These are phyloP conservation scores for Aureoboletus auriporus DNA, from an alignment of 768 basidiomycete species.

Conservation along the genomic window DNA sequence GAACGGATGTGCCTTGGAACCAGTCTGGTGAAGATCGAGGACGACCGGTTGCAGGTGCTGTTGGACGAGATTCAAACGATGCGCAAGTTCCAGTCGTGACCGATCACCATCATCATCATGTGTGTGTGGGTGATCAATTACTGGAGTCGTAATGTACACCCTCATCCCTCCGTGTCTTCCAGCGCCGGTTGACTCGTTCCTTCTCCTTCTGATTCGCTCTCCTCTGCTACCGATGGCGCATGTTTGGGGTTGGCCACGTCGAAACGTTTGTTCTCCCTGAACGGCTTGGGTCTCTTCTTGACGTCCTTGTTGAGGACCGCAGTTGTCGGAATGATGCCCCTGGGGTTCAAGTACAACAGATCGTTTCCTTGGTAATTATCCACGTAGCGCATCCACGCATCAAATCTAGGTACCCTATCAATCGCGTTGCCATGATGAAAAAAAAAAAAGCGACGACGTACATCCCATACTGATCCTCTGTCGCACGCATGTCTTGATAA, in stretches of 20 bases:
- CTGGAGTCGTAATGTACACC: background rate
- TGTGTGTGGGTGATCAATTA: too few relatives aligned
- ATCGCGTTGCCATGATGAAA: background rate
- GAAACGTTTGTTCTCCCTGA: conserved; percentile 66
- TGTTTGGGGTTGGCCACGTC: conserved; percentile 49
- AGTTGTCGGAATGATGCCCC: conserved; percentile 69
- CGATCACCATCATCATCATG: too few relatives aligned
- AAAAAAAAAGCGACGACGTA: conserved; percentile 39
- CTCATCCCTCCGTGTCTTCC: conserved; percentile 49
- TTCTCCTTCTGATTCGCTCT: conserved; percentile 43
- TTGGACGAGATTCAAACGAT: conserved; percentile 88
- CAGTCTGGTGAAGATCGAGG: conserved; percentile 80
- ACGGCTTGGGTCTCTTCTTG: conserved; percentile 52
- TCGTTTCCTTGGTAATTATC: conserved; percentile 78
- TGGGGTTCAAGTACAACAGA: conserved; percentile 70
- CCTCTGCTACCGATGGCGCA: conserved; percentile 29
- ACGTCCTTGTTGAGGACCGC: conserved; percentile 62
- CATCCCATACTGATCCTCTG: conserved; percentile 78
- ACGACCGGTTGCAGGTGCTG: conserved; percentile 76
- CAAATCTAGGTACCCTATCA: conserved; percentile 49
- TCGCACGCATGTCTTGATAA: conserved; percentile 79
- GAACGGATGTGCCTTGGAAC: background rate
- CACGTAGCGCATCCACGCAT: conserved; percentile 76
- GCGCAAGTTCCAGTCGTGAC: conserved; percentile 80
- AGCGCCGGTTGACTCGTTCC: conserved; percentile 38